phyloP scores from a whole-genome alignment of 106 monocot genomes.

The Allium cepa region DNA sequence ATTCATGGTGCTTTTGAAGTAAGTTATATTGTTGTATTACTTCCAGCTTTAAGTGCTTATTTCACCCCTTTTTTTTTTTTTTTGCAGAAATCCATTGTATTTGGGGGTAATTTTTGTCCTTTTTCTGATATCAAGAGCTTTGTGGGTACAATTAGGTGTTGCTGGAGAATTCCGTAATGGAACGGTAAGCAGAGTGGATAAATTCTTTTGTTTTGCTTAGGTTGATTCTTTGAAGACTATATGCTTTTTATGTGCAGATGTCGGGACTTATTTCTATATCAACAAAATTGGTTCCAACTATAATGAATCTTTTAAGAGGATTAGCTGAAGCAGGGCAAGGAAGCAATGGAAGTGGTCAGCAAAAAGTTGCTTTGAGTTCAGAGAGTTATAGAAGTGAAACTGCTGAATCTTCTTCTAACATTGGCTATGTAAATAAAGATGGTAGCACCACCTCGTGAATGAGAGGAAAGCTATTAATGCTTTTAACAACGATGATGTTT shows the following conservation, averaged over 20 bases:
- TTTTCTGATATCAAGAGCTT: conserved; percentile 37
- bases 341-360: neutral
- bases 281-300: conserved; percentile 39
- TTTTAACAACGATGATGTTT: too few species aligned
- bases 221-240: neutral
- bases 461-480: too few species aligned
- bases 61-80: neutral
- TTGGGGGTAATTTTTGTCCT: conserved; percentile 40
- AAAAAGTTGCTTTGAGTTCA: too few species aligned
- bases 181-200: conserved; percentile 18
- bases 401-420: too few species aligned
- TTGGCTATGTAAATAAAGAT: too few species aligned
- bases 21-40: neutral
- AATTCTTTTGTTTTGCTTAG: neutral
- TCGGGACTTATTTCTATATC: conserved; percentile 47
- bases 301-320: conserved; percentile 43
- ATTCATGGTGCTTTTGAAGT: conserved; percentile 62
- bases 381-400: too few species aligned
- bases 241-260: conserved; percentile 30
- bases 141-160: conserved; percentile 55
- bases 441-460: too few species aligned
- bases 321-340: conserved; percentile 29
- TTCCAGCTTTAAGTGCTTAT: neutral
- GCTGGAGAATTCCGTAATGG: conserved; percentile 42
- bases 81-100: conserved; percentile 59